A percentile compares a stretch with the other conserved stretches of the same genome.
phyloP scores from a whole-genome alignment of 805 yeast species.

The Candida takata region DNA sequence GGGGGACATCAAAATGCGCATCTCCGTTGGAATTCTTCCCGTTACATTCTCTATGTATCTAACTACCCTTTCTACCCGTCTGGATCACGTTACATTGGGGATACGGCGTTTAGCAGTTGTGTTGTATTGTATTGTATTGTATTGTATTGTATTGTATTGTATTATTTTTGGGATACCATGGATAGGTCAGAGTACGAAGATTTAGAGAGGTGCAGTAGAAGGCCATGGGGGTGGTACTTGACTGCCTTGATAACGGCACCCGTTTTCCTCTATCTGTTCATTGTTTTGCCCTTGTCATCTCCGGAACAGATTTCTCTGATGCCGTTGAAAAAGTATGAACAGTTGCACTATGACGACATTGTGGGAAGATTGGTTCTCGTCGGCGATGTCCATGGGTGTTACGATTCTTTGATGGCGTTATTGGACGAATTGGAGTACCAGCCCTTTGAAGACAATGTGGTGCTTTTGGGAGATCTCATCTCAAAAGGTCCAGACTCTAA shows the following conservation, averaged over 20 bases:
- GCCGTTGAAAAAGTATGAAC: slow-evolving; percentile 3
- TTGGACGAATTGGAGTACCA: slow-evolving; percentile 44
- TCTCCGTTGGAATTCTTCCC: too few species aligned
- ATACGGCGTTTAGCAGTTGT: too few species aligned
- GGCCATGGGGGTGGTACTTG: slow-evolving; percentile 1
- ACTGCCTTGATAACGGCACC: background rate
- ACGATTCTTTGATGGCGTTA: slow-evolving; percentile 44
- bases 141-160: too few species aligned
- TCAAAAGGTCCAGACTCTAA: slow-evolving; percentile 77
- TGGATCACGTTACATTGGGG: too few species aligned
- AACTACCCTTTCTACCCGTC: too few species aligned
- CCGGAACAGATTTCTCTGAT: slow-evolving; percentile 7
- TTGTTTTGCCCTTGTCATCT: slow-evolving; percentile 5
- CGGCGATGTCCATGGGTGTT: slow-evolving; percentile 89
- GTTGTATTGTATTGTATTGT: too few species aligned
- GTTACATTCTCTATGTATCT: too few species aligned
- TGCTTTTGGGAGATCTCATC: slow-evolving; percentile 79
- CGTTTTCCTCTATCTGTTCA: slow-evolving; percentile 7
- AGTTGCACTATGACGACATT: background rate
- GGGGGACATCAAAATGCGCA: too few species aligned
- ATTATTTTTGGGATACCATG: too few species aligned
- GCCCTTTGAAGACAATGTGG: slow-evolving; percentile 44
- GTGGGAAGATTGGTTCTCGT: slow-evolving; percentile 49
- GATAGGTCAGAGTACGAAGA: slow-evolving; percentile 7
- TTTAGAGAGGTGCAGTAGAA: background rate